Evolutionary conservation across 1,284 basidiomycete genomes (phyloP), one percentile per base, ranked within the genome.

Genomic region (Austropuccinia psidii): DNA sequence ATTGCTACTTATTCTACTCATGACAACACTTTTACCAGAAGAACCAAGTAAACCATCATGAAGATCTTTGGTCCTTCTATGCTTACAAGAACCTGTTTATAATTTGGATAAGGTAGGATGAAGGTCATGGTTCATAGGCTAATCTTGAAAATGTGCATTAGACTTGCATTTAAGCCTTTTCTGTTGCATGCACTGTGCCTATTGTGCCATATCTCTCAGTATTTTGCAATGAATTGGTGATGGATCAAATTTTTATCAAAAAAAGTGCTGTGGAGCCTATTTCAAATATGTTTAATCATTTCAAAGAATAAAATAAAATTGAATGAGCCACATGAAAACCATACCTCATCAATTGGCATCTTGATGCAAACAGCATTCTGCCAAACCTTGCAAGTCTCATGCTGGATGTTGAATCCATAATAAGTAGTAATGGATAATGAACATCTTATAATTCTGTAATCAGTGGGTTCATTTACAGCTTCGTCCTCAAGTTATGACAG

Each of bases 341-440:
- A 39, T 61, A 85, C 83, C 35, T 83, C 82, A 49, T 85, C 86
- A 60, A 86, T 83, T 24, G 83, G 81, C 78, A 91, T 89, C 21
- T 33, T 78, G 78, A 94, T 91, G 81, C 93, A 95, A 4, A 88
- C 88, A 5, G 87, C 90, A 81, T 96, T 93, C 78, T 90, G 90
- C 93, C 93, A 96, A n/a, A 90, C 86, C 27, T 86, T 85, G 80
- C 93, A 97, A 68, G 85, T 82, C 80, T 96, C 93, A 82, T 93
- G 96, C 31, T 90, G 91, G 74, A 96, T 92, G 19, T 89, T 90
- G 82, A 91, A 93, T 19, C 93, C 93, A 80, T 94, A 92, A 82
- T 94, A 93, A 77, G 88, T 85, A 52, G 86, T 83, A 76, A 78
- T 81, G 15, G 76, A 86, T 78, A 90, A 92, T 67, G 90, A 89